Evolutionary conservation across 164 flowering plant genomes (phyloP).

Genomic region (Warburgia ugandensis): DNA sequence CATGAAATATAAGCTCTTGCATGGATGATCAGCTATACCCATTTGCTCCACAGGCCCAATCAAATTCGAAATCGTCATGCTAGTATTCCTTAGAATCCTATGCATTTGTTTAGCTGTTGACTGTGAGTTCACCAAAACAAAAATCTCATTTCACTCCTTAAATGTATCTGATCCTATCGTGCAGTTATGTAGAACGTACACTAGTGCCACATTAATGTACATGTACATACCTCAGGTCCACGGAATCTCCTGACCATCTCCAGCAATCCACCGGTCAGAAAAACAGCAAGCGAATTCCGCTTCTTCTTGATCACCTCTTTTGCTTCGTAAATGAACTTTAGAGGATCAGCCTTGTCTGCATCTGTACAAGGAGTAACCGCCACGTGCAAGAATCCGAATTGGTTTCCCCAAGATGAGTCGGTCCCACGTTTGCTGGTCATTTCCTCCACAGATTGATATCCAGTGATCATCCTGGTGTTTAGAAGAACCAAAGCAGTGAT

Average conservation of each 20-base stretch:
- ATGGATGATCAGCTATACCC: conserved; percentile 30
- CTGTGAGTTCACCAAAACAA: conserved; percentile 10
- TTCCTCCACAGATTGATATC: conserved; percentile 33
- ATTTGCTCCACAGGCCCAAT: conserved; percentile 38
- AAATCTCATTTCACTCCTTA: not conserved
- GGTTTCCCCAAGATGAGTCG: conserved; percentile 37
- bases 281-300: conserved; percentile 29
- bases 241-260: conserved; percentile 27
- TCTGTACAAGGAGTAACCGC: conserved; percentile 10
- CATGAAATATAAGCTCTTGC: conserved; percentile 33
- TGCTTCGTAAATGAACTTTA: conserved; percentile 27
- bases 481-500: conserved; percentile 49
- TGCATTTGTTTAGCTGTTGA: conserved; percentile 23
- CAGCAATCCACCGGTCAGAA: conserved; percentile 28
- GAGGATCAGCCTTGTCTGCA: conserved; percentile 17
- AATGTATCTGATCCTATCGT: not conserved
- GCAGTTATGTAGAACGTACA: not conserved
- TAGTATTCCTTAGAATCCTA: conserved; percentile 27
- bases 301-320: conserved; percentile 27
- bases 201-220: not conserved
- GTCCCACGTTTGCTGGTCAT: conserved; percentile 31
- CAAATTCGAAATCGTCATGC: conserved; percentile 38
- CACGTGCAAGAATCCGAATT: conserved; percentile 24
- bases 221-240: conserved; percentile 32
- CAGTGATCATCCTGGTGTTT: conserved; percentile 36